phyloP scores from a whole-genome alignment of 1,284 basidiomycete genomes.

The Ustilago hordei region DNA sequence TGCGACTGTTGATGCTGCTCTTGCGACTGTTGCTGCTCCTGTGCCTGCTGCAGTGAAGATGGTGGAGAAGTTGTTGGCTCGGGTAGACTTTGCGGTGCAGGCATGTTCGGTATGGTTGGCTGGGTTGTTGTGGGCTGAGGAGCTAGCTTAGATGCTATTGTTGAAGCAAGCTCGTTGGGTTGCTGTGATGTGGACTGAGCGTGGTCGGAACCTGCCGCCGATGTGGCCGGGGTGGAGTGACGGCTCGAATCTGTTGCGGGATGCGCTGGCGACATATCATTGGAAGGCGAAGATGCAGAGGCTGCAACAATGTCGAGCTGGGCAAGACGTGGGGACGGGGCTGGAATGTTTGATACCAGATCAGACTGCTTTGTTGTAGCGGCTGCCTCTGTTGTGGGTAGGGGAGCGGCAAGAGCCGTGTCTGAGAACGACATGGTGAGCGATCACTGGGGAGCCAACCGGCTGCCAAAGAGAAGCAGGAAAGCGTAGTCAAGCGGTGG shows the following conservation, averaged over 20 bases:
- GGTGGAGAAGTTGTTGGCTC: constrained; percentile 4
- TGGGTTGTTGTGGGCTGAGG: background rate
- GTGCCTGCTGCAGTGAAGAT: background rate
- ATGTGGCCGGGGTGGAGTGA: constrained; percentile 51
- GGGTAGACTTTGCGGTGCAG: background rate
- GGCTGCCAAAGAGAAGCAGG: background rate
- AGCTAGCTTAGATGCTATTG: background rate
- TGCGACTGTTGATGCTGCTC: background rate
- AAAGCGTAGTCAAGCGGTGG: background rate
- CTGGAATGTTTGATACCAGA: background rate
- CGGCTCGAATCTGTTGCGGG: constrained; percentile 40
- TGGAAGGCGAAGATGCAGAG: constrained; percentile 31
- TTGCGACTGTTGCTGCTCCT: background rate
- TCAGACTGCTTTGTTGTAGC: constrained; percentile 3
- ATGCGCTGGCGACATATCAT: constrained; percentile 31
- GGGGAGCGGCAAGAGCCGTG: constrained; percentile 10
- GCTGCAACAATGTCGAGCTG: constrained; percentile 23
- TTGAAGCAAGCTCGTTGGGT: background rate
- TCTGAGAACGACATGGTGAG: constrained; percentile 24
- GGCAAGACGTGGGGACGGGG: constrained; percentile 17
- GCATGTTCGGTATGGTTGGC: background rate
- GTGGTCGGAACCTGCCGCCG: constrained; percentile 39
- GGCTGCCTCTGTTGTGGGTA: background rate
- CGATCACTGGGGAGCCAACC: constrained; percentile 1
- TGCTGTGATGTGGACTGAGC: constrained; percentile 14